These are phyloP conservation scores for Mycoemilia scoparia DNA, from an alignment of 192 early-diverging fungal species.

Conservation along the genomic window DNA sequence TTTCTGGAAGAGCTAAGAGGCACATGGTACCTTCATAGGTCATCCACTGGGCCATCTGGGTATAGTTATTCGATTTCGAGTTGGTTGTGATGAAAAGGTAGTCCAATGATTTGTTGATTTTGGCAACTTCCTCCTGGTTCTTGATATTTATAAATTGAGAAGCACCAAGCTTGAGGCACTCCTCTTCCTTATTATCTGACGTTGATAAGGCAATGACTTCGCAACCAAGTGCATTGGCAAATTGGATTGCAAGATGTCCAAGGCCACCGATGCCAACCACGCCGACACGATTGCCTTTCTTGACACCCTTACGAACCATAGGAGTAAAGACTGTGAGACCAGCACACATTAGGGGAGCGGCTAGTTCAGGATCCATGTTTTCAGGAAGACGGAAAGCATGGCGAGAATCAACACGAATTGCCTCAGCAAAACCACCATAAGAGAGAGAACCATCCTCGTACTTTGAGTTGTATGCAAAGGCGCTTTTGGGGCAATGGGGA, in stretches of 20 bases:
- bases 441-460: slow-evolving; percentile 32
- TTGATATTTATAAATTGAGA: slow-evolving; percentile 26
- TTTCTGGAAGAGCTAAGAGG: slow-evolving; percentile 46
- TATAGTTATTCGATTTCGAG: slow-evolving; percentile 24
- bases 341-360: slow-evolving; percentile 64
- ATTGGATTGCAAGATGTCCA: slow-evolving; percentile 55
- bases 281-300: slow-evolving; percentile 43
- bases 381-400: slow-evolving; percentile 51
- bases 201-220: slow-evolving; percentile 38
- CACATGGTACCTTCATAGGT: slow-evolving; percentile 39
- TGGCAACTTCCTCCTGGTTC: slow-evolving; percentile 11
- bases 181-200: slow-evolving; percentile 33
- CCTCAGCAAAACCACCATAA: slow-evolving; percentile 40
- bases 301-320: slow-evolving; percentile 37
- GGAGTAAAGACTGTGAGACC: slow-evolving; percentile 60
- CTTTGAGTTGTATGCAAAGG: slow-evolving; percentile 33
- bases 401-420: slow-evolving; percentile 33
- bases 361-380: slow-evolving; percentile 29
- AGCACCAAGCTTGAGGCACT: slow-evolving; percentile 35
- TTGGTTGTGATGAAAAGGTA: slow-evolving; percentile 18
- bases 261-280: slow-evolving; percentile 68
- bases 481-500: slow-evolving; percentile 21
- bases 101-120: slow-evolving; percentile 8
- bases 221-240: slow-evolving; percentile 28
- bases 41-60: slow-evolving; percentile 25